Evolutionary conservation across 164 flowering plant species (phyloP).

Genomic region (Echeveria elegans): DNA sequence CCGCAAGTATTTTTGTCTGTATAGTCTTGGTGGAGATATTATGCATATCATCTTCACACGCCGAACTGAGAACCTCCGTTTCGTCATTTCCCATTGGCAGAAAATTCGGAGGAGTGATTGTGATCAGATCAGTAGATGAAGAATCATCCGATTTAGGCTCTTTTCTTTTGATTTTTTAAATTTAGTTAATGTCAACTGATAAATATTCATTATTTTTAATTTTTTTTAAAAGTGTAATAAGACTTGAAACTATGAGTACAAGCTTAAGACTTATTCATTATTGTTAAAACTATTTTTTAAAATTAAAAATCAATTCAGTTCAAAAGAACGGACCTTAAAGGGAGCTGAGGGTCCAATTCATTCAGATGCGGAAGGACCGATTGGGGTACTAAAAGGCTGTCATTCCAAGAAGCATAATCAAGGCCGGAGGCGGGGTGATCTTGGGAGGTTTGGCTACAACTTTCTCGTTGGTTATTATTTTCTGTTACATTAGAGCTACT

Average conservation of each 20-base stretch:
- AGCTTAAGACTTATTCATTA: no score
- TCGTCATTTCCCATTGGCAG: neutral
- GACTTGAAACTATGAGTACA: no score
- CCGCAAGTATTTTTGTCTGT: neutral
- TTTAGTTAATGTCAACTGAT: no score
- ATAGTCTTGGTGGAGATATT: neutral
- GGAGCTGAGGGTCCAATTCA: neutral
- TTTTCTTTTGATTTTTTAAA: no score
- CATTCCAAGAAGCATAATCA: constrained; percentile 26
- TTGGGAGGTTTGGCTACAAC: constrained; percentile 54
- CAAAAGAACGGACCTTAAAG: no score
- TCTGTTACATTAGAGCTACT: constrained; percentile 61
- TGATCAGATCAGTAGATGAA: neutral
- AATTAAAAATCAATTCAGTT: no score
- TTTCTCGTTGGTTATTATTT: constrained; percentile 41
- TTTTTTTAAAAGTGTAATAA: no score
- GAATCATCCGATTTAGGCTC: neutral
- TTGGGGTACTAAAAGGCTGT: constrained; percentile 6
- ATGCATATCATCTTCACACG: neutral
- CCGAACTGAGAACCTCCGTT: neutral
- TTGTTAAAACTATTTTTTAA: no score
- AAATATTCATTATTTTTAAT: no score
- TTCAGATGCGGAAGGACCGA: neutral
- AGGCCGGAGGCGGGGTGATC: constrained; percentile 54
- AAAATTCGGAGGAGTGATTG: neutral